Evolutionary conservation across 2,329 filamentous ascomycete species (phyloP).

Genomic region (Nemania bipapillata): DNA sequence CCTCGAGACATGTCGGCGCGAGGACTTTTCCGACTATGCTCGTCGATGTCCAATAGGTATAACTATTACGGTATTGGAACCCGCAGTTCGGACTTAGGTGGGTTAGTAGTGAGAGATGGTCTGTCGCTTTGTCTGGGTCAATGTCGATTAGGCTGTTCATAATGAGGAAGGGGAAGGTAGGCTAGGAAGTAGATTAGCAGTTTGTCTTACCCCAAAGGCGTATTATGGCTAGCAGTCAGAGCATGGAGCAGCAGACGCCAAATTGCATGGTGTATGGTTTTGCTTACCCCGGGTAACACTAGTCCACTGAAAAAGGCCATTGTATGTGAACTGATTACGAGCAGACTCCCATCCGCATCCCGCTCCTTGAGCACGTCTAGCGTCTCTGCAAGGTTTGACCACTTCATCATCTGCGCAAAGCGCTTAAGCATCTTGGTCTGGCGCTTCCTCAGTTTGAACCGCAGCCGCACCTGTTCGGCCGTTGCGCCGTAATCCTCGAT

Average conservation of each 20-base stretch:
- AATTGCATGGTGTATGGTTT: background rate
- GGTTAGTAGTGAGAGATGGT: conserved; percentile 73
- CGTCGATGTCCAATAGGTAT: conserved; percentile 79
- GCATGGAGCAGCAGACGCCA: background rate
- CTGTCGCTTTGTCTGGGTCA: conserved; percentile 73
- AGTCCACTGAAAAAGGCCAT: conserved; percentile 83
- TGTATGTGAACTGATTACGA: conserved; percentile 73
- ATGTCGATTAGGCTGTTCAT: conserved; percentile 83
- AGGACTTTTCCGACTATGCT: conserved; percentile 81
- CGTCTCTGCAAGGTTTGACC: conserved; percentile 76
- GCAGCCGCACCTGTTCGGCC: conserved; percentile 68
- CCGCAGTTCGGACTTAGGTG: conserved; percentile 75
- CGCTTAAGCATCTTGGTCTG: conserved; percentile 75
- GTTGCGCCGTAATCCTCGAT: conserved; percentile 69
- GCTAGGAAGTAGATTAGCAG: conserved; percentile 51
- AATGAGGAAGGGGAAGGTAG: conserved; percentile 76
- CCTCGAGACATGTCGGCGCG: conserved; percentile 74
- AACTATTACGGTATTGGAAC: conserved; percentile 78
- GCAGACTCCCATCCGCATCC: conserved; percentile 67
- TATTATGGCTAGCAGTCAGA: background rate
- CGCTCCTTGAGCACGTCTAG: conserved; percentile 70
- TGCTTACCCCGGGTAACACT: conserved; percentile 73
- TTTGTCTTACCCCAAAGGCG: background rate
- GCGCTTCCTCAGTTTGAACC: conserved; percentile 71
- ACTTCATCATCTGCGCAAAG: conserved; percentile 78